A percentile compares a stretch with the other conserved stretches of the same genome.
These are phyloP conservation scores for Paxillus ammoniavirescens DNA, from an alignment of 768 basidiomycete species.

Conservation along the genomic window DNA sequence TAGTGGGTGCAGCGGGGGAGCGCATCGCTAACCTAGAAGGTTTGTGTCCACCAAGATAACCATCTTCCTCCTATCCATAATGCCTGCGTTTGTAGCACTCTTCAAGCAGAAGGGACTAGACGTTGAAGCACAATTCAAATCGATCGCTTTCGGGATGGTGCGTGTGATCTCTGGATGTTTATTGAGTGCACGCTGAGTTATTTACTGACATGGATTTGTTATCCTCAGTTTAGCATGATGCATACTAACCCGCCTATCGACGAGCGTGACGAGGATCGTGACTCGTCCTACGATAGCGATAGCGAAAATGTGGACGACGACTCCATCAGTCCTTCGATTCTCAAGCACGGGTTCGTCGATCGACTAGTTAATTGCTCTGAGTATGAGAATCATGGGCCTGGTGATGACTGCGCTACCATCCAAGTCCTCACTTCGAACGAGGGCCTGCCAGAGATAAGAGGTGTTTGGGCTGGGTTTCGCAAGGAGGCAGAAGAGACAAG, in stretches of 20 bases:
- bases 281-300: slow-evolving; percentile 3
- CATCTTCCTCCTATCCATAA: not conserved
- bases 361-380: not conserved
- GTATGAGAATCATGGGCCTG: not conserved
- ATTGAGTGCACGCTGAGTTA: not conserved
- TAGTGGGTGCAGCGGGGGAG: slow-evolving; percentile 17
- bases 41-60: slow-evolving; percentile 1
- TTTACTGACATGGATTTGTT: not conserved
- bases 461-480: not conserved
- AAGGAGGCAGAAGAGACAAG: not conserved
- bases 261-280: slow-evolving; percentile 1
- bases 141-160: slow-evolving; percentile 28
- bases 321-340: not conserved
- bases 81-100: slow-evolving; percentile 12
- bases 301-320: slow-evolving; percentile 2
- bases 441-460: not conserved
- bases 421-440: not conserved
- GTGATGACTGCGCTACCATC: not conserved
- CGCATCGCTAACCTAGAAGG: slow-evolving; percentile 26
- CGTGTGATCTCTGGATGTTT: not conserved
- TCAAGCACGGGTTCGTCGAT: not conserved
- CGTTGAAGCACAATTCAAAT: slow-evolving; percentile 21
- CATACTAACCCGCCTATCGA: not conserved
- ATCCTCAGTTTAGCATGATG: not conserved
- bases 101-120: slow-evolving; percentile 29